A percentile compares a stretch with the other conserved stretches of the same genome.
These are phyloP conservation scores for Lodderomyces jiufengensis DNA, from an alignment of 1,139 yeast genomes.

Conservation along the genomic window DNA sequence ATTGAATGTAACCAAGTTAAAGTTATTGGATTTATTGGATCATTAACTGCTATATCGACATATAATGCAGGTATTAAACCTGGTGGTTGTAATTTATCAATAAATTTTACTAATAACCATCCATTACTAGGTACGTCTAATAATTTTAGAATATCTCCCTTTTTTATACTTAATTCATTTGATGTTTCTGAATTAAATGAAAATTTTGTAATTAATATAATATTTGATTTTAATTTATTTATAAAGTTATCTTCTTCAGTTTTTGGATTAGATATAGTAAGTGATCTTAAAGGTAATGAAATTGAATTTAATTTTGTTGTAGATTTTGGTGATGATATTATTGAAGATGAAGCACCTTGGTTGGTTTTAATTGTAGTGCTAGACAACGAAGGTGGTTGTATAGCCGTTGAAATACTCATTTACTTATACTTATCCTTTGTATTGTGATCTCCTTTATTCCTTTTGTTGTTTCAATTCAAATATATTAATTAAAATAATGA, in stretches of 20 bases:
- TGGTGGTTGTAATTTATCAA: slow-evolving; percentile 33
- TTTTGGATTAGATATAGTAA: slow-evolving; percentile 12
- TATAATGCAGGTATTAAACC: slow-evolving; percentile 44
- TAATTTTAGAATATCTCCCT: slow-evolving; percentile 41
- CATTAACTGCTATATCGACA: slow-evolving; percentile 46
- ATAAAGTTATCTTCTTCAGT: slow-evolving; percentile 1
- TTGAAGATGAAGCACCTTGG: neutral
- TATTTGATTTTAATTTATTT: slow-evolving; percentile 22
- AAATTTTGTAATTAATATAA: slow-evolving; percentile 38
- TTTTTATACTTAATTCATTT: slow-evolving; percentile 32
- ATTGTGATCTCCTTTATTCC: too few relatives aligned
- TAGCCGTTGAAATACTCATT: too few relatives aligned
- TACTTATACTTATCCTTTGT: too few relatives aligned
- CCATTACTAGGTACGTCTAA: slow-evolving; percentile 39
- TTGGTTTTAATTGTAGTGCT: too few relatives aligned
- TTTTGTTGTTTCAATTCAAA: too few relatives aligned
- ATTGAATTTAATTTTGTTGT: neutral
- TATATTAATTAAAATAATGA: too few relatives aligned
- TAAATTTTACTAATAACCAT: slow-evolving; percentile 42
- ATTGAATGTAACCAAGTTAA: slow-evolving; percentile 28
- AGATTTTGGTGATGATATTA: neutral
- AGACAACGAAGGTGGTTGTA: too few relatives aligned
- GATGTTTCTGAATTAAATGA: slow-evolving; percentile 32
- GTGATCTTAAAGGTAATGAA: slow-evolving; percentile 8
- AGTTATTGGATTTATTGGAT: slow-evolving; percentile 34